These are phyloP conservation scores for Penicillium crustosum DNA, from an alignment of 2,329 filamentous ascomycete species.

Conservation along the genomic window DNA sequence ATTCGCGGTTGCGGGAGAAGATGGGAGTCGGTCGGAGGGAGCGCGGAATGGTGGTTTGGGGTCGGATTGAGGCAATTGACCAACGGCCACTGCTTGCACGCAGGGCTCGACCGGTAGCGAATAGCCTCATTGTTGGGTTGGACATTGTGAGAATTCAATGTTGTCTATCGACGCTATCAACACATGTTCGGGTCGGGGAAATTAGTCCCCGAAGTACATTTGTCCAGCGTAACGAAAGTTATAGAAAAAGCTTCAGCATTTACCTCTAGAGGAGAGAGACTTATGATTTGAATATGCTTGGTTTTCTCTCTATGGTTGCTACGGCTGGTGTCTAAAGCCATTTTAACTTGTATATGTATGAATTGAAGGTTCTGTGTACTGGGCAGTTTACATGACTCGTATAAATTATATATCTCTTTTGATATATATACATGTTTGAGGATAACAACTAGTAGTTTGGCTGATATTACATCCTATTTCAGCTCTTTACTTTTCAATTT, in stretches of 20 bases:
- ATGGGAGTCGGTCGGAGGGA: constrained; percentile 18
- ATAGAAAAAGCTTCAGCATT: neutral
- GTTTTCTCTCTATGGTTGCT: neutral
- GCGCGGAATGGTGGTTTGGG: constrained; percentile 25
- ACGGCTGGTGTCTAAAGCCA: neutral
- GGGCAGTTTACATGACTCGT: neutral
- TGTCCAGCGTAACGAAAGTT: too few relatives aligned
- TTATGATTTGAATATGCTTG: too few relatives aligned
- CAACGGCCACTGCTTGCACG: constrained; percentile 38
- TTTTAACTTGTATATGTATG: neutral
- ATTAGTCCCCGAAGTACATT: constrained; percentile 26
- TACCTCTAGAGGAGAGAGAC: neutral
- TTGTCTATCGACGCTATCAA: constrained; percentile 12
- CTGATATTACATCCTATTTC: neutral
- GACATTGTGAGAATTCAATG: neutral
- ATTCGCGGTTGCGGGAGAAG: constrained; percentile 23
- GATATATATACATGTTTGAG: too few relatives aligned
- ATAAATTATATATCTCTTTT: neutral
- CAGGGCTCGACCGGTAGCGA: constrained; percentile 43
- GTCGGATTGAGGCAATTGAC: constrained; percentile 28
- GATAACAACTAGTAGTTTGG: too few relatives aligned
- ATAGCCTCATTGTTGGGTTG: constrained; percentile 36
- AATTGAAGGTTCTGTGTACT: neutral
- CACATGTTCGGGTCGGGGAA: constrained; percentile 26
- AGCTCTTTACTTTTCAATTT: neutral